Evolutionary conservation across 257 asterid species (phyloP), one percentile per base, ranked within the genome.

Genomic region (Scutellaria baicalensis): DNA sequence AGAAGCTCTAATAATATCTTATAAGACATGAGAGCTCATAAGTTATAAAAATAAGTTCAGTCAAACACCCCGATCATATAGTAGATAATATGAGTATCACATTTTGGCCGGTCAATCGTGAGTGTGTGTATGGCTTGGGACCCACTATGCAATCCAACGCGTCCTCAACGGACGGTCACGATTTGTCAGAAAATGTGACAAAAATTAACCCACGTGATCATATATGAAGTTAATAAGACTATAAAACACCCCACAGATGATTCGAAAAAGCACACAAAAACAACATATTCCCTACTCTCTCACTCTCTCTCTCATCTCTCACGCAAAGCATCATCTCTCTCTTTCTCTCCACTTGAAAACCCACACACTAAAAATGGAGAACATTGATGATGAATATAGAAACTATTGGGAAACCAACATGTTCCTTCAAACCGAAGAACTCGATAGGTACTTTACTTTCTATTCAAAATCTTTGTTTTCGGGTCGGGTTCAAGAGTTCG

Each of bases 321-420:
- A 59, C 11, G 59, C 8, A 67, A 77, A 45, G 55, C 21, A 44
- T 38, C 74, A 9, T 21, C 70, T 5, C 60, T 31, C 70, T 33
- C 31, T 20, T 7, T 10, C 31, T 13, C 39, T 40, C 55, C 42
- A 20, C 76, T 9, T 59, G 40, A 14, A 11, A 21, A 44, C 12
- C 35, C 40, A 44, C 44, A 21, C 40, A 68, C 39, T 59, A 10
- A 47, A 55, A 16, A 84, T 87, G 93, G 93, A 85, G 2, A 78
- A 7, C 71, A 36, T 69, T 11, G 85, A 78, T 50, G 93, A 77
- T 33, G 88, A 84, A 17, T 82, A 75, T 45, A 60, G 76, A 14
- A 71, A 78, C 68, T 82, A 76, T 12, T 84, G 89, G 96, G 93
- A 84, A 57, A 79, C 89, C 58, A 85, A 79, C 49, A 80, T 80